Percentiles rank a stretch among this genome's conserved stretches.
Conservation (phyloP, 1,284 basidiomycete species). For the Moesziomyces antarcticus region DNA sequence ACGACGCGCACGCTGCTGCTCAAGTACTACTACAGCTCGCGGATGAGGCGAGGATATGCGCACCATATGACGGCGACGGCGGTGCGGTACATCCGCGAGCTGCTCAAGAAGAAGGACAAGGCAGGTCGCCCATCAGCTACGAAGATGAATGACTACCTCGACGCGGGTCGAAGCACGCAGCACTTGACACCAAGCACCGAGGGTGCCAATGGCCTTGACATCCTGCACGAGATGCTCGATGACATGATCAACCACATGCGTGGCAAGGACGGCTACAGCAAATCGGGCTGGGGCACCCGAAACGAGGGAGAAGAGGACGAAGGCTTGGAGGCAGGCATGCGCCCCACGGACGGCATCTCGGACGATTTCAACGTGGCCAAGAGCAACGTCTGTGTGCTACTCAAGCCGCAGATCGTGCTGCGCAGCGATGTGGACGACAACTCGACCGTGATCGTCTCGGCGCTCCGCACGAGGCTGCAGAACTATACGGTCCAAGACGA, state of each 20-base stretch:
- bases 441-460: conserved; percentile 80
- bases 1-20: conserved; percentile 83
- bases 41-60: conserved; percentile 78
- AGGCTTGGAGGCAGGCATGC: conserved; percentile 17
- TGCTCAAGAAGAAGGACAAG: conserved; percentile 47
- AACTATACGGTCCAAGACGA: conserved; percentile 85
- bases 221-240: conserved; percentile 65
- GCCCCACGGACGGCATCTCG: conserved; percentile 64
- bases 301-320: conserved; percentile 8
- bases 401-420: conserved; percentile 91
- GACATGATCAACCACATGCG: conserved; percentile 55
- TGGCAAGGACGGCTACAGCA: conserved; percentile 37
- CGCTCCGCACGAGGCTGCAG: conserved; percentile 83
- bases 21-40: conserved; percentile 88
- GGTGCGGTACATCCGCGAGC: conserved; percentile 59
- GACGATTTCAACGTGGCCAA: conserved; percentile 71
- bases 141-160: background rate
- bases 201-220: conserved; percentile 15
- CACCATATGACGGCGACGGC: conserved; percentile 84
- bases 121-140: conserved; percentile 2
- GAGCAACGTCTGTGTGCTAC: conserved; percentile 82
- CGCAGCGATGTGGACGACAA: conserved; percentile 75
- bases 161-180: conserved; percentile 5
- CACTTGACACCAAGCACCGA: conserved; percentile 13
- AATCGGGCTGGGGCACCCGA: conserved; percentile 22